Evolutionary conservation across 2,329 filamentous ascomycete species (phyloP).

Genomic region (Xylariaceae sp.): DNA sequence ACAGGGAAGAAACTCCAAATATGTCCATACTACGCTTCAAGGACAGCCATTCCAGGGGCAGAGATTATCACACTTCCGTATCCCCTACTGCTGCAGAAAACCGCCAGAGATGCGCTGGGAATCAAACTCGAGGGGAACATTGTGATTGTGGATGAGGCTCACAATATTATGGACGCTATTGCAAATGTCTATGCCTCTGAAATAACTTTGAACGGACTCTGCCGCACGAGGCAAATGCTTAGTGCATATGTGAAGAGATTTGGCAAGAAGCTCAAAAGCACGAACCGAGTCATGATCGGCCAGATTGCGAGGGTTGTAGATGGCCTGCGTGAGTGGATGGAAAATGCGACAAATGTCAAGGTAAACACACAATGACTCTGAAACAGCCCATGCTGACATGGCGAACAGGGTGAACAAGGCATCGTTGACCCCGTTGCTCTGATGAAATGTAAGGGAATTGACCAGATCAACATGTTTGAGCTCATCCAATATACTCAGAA

Average conservation of each 20-base stretch:
- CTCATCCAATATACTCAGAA: constrained; percentile 84
- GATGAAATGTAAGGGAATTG: constrained; percentile 79
- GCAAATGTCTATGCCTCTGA: constrained; percentile 80
- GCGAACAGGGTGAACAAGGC: constrained; percentile 53
- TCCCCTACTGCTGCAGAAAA: constrained; percentile 81
- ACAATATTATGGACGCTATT: constrained; percentile 96
- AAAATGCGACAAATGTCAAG: constrained; percentile 48
- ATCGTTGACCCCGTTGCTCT: constrained; percentile 69
- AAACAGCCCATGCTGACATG: constrained; percentile 10
- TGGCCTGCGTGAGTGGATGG: constrained; percentile 70
- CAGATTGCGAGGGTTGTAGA: constrained; percentile 82
- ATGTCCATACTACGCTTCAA: constrained; percentile 95
- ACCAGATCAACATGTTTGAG: constrained; percentile 93
- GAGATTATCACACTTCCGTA: constrained; percentile 94
- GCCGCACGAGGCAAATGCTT: constrained; percentile 70
- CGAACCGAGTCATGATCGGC: constrained; percentile 87
- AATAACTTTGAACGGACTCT: constrained; percentile 70
- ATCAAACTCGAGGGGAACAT: constrained; percentile 84
- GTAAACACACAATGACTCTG: constrained; percentile 32
- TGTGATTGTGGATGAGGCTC: constrained; percentile 95
- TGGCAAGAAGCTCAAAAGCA: constrained; percentile 82
- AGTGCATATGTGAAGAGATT: constrained; percentile 83
- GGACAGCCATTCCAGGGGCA: constrained; percentile 74
- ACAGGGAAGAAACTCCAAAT: constrained; percentile 77
- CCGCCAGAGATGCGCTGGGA: constrained; percentile 80